Conservation (phyloP, 768 basidiomycete genomes). For the Kwoniella heveanensis region DNA sequence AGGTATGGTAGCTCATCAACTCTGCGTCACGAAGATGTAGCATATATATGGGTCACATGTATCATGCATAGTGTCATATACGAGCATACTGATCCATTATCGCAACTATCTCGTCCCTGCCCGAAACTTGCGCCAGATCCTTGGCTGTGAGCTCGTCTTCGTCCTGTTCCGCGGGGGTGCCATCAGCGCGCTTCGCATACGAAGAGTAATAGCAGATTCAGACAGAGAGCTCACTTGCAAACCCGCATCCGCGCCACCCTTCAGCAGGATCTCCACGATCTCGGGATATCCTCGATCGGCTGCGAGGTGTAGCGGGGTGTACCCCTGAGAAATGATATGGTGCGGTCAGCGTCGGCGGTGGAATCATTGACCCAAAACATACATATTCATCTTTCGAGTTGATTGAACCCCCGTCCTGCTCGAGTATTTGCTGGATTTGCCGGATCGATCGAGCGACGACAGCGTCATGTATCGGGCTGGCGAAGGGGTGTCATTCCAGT, state of each 20-base stretch:
- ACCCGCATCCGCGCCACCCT: constrained; percentile 66
- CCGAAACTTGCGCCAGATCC: constrained; percentile 67
- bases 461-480: constrained; percentile 62
- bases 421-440: constrained; percentile 58
- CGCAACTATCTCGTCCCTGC: constrained; percentile 63
- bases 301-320: constrained; percentile 83
- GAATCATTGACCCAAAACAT: no score
- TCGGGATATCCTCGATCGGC: constrained; percentile 73
- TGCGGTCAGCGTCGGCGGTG: no score
- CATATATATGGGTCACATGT: no score
- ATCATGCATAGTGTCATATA: no score
- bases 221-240: constrained; percentile 63
- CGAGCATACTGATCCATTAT: constrained; percentile 42
- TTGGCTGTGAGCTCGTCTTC: constrained; percentile 66
- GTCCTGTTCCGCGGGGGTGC: constrained; percentile 60
- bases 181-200: no score
- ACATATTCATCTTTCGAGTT: constrained; percentile 75
- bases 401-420: constrained; percentile 60
- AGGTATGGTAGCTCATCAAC: not conserved
- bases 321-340: constrained; percentile 64
- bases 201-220: no score
- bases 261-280: constrained; percentile 65
- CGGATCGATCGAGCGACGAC: constrained; percentile 65
- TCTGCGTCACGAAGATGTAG: not conserved
- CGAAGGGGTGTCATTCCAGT: not conserved